phyloP scores from a whole-genome alignment of 805 yeast species.

The Candida endomychidarum region DNA sequence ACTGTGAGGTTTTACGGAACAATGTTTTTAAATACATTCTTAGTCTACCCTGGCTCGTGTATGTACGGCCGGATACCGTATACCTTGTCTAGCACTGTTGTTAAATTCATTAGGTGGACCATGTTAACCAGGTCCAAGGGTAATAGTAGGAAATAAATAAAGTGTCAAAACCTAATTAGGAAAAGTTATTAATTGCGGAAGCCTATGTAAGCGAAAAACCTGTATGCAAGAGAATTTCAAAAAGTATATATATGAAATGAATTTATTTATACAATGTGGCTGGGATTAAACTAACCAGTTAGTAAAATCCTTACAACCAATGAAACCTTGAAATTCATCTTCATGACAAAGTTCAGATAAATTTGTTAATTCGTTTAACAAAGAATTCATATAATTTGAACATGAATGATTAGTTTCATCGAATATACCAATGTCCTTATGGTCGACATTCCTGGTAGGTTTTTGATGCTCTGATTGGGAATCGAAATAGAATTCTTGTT shows the following conservation, averaged over 20 bases:
- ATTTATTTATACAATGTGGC: background rate
- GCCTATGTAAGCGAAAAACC: no score
- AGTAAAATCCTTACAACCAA: conserved; percentile 15
- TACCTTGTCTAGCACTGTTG: no score
- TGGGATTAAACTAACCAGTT: conserved; percentile 15
- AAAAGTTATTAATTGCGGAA: no score
- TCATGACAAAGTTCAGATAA: conserved; percentile 3
- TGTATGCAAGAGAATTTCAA: no score
- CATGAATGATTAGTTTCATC: background rate
- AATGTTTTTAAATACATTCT: no score
- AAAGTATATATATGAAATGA: conserved; percentile 1
- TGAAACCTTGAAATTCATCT: conserved; percentile 9
- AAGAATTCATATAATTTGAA: conserved; percentile 11
- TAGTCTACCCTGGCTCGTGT: no score
- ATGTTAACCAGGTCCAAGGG: no score
- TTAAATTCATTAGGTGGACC: no score
- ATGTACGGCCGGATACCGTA: no score
- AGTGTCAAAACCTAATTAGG: no score
- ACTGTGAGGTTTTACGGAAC: no score
- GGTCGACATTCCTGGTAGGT: background rate
- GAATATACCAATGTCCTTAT: background rate
- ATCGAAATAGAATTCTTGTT: conserved; percentile 2
- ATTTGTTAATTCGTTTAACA: conserved; percentile 7
- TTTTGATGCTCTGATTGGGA: background rate
- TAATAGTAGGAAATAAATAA: no score